Evolutionary conservation across 805 yeast genomes (phyloP), one percentile per base, ranked within the genome.

Genomic region (Sporopachydermia quercuum): DNA sequence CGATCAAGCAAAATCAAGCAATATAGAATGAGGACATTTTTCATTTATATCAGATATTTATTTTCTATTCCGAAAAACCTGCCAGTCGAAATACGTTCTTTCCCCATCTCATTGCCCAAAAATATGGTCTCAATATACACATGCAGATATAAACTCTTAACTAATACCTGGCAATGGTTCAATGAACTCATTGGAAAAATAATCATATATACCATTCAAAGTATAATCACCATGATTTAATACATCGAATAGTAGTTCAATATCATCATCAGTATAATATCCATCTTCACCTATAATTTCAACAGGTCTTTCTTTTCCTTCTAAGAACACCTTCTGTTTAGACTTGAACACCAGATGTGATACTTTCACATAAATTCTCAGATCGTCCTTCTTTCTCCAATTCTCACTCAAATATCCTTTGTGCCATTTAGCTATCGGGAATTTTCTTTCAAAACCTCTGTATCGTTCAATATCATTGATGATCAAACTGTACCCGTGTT

Each of bases 401-500:
- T n/a, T n/a, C n/a, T n/a, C n/a, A n/a, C n/a, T n/a, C n/a, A n/a
- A n/a, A n/a, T n/a, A n/a, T n/a, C n/a, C n/a, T n/a, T n/a, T n/a
- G n/a, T n/a, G n/a, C 40, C 74, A 40, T 1, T 49, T 46, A 4
- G 54, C 55, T 8, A 75, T 39, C 42, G 71, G 63, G 16, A 81
- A 55, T 1, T 66, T 53, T 3, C 63, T 56, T 4, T 65, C 60
- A 3, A 55, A 52, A 0, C 85, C 94, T 4, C 76, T 70, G 50
- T 70, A 82, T 16, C 76, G 61, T 55, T 86, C 95, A 15, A 86
- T 61, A 51, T 86, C 96, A 49, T 86, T 85, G 18, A 86, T 60
- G 34, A 86, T 51, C 37, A 86, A 55, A 1, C 94, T 78, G 39
- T 67, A 71, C 0, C 78, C 76, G 19, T 68, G 61, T n/a, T 38